Evolutionary conservation across 257 asterid species (phyloP).

Genomic region (Misopates orontium): DNA sequence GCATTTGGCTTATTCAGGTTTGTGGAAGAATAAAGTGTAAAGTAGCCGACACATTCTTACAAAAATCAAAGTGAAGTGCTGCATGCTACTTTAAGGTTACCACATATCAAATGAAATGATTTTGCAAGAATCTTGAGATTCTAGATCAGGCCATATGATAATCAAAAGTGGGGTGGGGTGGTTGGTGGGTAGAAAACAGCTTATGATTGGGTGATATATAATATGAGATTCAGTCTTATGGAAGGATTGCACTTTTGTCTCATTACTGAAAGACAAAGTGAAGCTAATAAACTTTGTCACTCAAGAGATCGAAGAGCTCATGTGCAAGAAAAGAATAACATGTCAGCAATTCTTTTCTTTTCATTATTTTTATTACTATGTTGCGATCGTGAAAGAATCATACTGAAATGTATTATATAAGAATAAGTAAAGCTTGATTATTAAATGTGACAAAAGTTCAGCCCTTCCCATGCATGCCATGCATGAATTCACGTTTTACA

Average conservation of each 20-base stretch:
- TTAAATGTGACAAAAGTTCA: slow-evolving; percentile 50
- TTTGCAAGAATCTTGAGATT: slow-evolving; percentile 45
- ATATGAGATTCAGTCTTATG: slow-evolving; percentile 51
- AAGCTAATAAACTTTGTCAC: slow-evolving; percentile 51
- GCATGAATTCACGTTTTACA: slow-evolving; percentile 45
- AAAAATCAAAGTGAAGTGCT: slow-evolving; percentile 55
- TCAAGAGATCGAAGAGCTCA: slow-evolving; percentile 65
- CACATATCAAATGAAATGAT: slow-evolving; percentile 27
- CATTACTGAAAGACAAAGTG: slow-evolving; percentile 65
- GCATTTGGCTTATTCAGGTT: slow-evolving; percentile 39
- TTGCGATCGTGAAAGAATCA: slow-evolving; percentile 14
- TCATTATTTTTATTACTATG: slow-evolving; percentile 10
- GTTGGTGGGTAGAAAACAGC: slow-evolving; percentile 29
- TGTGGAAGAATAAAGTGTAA: slow-evolving; percentile 89
- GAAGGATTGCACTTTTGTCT: slow-evolving; percentile 77
- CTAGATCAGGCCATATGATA: slow-evolving; percentile 36
- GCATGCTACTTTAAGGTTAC: slow-evolving; percentile 42
- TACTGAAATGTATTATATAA: slow-evolving; percentile 9
- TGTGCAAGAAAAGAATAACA: slow-evolving; percentile 80
- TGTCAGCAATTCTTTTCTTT: slow-evolving; percentile 39
- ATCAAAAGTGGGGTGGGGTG: slow-evolving; percentile 23
- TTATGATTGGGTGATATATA: slow-evolving; percentile 27
- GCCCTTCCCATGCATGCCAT: slow-evolving; percentile 64
- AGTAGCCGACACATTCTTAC: slow-evolving; percentile 70
- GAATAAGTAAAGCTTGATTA: slow-evolving; percentile 35